Evolutionary conservation across 73 alveolate species (phyloP), one percentile per base, ranked within the genome.

Genomic region (Blepharisma japonicum): DNA sequence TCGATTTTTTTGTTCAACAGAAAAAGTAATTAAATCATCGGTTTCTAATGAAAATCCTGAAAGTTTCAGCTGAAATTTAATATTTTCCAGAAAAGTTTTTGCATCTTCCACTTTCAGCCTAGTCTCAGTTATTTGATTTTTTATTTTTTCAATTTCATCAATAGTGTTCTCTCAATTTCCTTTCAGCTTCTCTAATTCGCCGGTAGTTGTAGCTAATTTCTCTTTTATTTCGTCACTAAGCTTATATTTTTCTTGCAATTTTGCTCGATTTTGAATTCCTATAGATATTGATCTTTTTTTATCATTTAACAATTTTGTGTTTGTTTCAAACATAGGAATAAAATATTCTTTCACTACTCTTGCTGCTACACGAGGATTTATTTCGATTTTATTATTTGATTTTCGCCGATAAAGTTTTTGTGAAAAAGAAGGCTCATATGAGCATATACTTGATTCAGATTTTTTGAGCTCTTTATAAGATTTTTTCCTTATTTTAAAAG

Each of bases 341-440:
- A 86, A 55, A 53, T 86, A 86, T 20, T 82, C 55, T 55, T 81
- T 23, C 0, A 86, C 93, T 6, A 86, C 93, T 6, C 32, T n/a
- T 6, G 88, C 92, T 42, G 92, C 92, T 39, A 85, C 80, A 55
- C 80, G 88, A 50, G 92, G 92, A 14, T 88, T 20, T 9, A 74
- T 45, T 9, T 25, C 68, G 11, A 47, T 47, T 45, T 70, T 47
- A 14, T 18, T 14, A 11, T 70, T 0, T 14, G 32, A 7, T 2
- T 70, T 23, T 2, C 66, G 42, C 42, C 42, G 42, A 32, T 32
- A 32, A 1, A 32, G 3, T 32, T 32, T 32, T 32, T 32, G 5
- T 1, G 42, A 32, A 32, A 32, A 32, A 32, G 42, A 32, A 32
- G 42, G 42, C 42, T 32, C 42, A 32, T 32, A 32, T 1, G 42